phyloP scores from a whole-genome alignment of 2,329 filamentous ascomycete genomes.

The Dactylellina cionopaga region DNA sequence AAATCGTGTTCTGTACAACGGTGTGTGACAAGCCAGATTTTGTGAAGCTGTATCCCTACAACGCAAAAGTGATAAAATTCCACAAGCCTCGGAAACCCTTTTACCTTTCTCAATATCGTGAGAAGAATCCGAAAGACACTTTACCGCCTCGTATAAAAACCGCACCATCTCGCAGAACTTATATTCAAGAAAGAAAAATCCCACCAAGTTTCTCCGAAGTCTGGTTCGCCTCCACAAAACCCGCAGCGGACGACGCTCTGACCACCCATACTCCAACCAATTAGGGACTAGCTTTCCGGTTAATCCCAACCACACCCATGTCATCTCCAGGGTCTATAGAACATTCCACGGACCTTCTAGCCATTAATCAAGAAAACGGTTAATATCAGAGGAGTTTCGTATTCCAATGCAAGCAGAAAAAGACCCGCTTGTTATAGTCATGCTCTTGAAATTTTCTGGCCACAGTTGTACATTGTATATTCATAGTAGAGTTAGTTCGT shows the following conservation, averaged over 20 bases:
- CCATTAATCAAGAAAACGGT: slow-evolving; percentile 41
- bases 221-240: slow-evolving; percentile 31
- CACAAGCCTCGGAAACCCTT: too few relatives aligned
- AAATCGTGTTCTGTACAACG: too few relatives aligned
- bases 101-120: too few relatives aligned
- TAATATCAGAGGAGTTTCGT: slow-evolving; percentile 40
- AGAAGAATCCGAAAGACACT: too few relatives aligned
- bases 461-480: slow-evolving; percentile 28
- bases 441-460: slow-evolving; percentile 46
- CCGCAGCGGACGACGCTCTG: slow-evolving; percentile 26
- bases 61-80: too few relatives aligned
- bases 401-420: slow-evolving; percentile 13
- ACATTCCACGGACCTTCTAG: slow-evolving; percentile 50
- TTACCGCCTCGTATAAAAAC: too few relatives aligned
- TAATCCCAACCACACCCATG: slow-evolving; percentile 38
- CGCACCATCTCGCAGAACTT: too few relatives aligned
- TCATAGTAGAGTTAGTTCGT: slow-evolving; percentile 20
- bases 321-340: slow-evolving; percentile 34
- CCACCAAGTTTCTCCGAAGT: slow-evolving; percentile 43
- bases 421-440: slow-evolving; percentile 28
- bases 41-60: too few relatives aligned
- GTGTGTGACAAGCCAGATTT: too few relatives aligned
- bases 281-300: slow-evolving; percentile 37
- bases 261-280: slow-evolving; percentile 34
- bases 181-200: neutral